Base-by-base conservation (phyloP, 805 yeast species). In the Candida xiaguanensis region DNA sequence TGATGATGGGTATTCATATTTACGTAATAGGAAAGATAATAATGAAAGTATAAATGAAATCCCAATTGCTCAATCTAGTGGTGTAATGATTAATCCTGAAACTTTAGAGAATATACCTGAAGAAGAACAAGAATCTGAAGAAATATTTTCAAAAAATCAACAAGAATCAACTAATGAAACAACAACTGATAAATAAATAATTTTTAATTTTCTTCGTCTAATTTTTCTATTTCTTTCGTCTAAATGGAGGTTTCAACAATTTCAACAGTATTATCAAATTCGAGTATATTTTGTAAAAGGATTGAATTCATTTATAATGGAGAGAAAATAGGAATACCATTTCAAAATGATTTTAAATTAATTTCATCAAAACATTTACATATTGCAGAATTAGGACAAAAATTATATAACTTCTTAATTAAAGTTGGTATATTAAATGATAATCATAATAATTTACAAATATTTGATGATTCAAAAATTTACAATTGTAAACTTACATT, bases 401-500 rank as follows among this genome's bases (percentile, higher is more conserved):
- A 31, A 12, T 23, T 48, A 8, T 36, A 39, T 6, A 20, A 18
- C 25, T 41, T 41, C 35, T 41, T 48, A 24, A 39, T 34, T 15
- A 46, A 45, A 25, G 23, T 44, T 11, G 54, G 50, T 5, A 18
- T 48, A 9, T 34, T 34, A 7, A 27, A 34, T 5, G 14, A 6
- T 2, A 18, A 8, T 22, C 11, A 11, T 18, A 25, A 30, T 13
- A 8, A 18, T 5, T 12, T 8, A 6, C 15, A 17, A 2, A 9
- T 4, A 13, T 14, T 15, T 8, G 24, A 34, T 3, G 17, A 13
- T 20, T 7, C 24, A 3, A 42, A 28, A 13, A 31, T 32, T 9
- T 49, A 39, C 42, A 32, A 38, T 19, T 52, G 56, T 34, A 23
- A 38, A 6, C 17, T 49, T 8, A 34, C 35, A 8, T 44, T 52